Base-by-base conservation (phyloP, 176 grass and related monocot species). In the Secale cereale region DNA sequence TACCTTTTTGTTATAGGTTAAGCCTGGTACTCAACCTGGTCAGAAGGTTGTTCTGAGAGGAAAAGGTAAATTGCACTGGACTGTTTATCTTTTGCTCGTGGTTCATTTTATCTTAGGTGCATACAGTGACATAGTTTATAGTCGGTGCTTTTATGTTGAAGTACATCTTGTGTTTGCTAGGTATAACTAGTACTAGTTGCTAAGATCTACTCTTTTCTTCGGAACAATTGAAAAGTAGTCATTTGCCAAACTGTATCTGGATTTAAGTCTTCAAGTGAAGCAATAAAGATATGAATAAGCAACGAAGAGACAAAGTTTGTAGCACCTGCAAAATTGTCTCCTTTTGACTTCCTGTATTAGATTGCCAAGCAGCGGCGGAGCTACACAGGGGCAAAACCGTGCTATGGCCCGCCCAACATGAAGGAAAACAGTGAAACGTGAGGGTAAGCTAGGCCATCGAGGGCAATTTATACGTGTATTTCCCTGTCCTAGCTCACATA, bases 11-110 rank as follows among this genome's bases (percentile, higher is more conserved):
- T 70, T 65, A 25, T 92, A 98, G 97, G 91, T 98, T 68, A 94
- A 92, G 66, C 89, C 97, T 57, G 93, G 97, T 82, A 95, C 93
- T 82, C 97, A 98, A 83, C 91, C 91, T 85, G 91, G 93, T 89
- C 95, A 98, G 84, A 98, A 98, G 77, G 93, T 98, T 64, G 95
- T 95, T 88, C 83, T 98, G 40, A 96, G 91, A 90, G 97, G 97
- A 79, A 98, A 98, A 96, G 97, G 97, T 98, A 88, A 82, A 74
- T 35, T 84, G 59, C 68, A 65, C 0, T 14, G 17, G 54, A 25
- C 7, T 71, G 7, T 33, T 59, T 52, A 48, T 77, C 78, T 29
- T 59, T 59, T 81, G 65, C 8, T 41, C 4, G 2, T 13, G 13
- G 56, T 29, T 25, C 23, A 85, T 60, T 64, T 22, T 66, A 16